Conservation (phyloP, 441 rosid species). For the Eruca vesicaria region DNA sequence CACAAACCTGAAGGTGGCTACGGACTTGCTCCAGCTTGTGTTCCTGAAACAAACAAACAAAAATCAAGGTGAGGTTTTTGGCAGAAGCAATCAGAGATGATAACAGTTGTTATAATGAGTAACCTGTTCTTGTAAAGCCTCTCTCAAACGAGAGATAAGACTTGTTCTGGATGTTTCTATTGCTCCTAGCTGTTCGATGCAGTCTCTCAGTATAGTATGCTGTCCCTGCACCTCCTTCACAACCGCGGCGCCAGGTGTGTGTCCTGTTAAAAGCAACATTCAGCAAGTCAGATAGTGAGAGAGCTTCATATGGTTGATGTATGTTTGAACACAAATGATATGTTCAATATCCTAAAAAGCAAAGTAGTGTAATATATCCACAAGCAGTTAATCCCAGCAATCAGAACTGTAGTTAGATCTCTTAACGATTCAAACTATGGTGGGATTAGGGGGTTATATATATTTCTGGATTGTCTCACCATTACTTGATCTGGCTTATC, state of each 20-base stretch:
- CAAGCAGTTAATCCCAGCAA: too few species aligned
- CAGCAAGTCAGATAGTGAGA: conserved; percentile 12
- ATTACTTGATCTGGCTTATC: conserved; percentile 6
- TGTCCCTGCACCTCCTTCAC: conserved; percentile 47
- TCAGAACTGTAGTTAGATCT: too few species aligned
- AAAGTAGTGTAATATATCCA: background rate
- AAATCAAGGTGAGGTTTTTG: conserved; percentile 17
- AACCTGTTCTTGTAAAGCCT: conserved; percentile 94
- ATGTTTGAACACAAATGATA: background rate
- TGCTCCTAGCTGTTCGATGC: conserved; percentile 64
- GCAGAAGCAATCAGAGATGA: conserved; percentile 14
- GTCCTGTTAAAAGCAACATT: conserved; percentile 42
- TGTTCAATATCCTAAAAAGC: background rate
- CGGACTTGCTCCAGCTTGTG: conserved; percentile 73
- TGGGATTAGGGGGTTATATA: too few species aligned
- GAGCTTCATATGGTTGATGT: background rate
- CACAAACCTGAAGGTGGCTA: conserved; percentile 74
- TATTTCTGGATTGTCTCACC: background rate
- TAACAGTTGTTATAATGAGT: background rate
- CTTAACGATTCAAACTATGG: too few species aligned
- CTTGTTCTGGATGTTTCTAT: conserved; percentile 68
- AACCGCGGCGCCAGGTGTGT: conserved; percentile 38
- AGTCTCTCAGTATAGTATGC: conserved; percentile 59
- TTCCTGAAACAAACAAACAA: conserved; percentile 49
- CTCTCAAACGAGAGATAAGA: conserved; percentile 71